phyloP scores from a whole-genome alignment of 1,284 basidiomycete species.

The Apiotrichum gamsii region DNA sequence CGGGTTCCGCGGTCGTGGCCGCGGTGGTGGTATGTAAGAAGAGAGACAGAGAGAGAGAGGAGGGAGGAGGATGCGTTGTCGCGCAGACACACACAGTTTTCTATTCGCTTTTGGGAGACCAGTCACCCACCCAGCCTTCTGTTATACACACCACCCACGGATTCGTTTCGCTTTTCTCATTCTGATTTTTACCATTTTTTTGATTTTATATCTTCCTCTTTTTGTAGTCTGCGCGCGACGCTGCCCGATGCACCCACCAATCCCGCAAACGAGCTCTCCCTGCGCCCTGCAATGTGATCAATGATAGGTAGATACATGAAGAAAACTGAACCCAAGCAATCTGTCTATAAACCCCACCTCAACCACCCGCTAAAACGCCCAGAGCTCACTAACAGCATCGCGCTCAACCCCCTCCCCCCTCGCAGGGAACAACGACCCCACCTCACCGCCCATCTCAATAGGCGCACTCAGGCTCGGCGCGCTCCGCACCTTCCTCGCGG shows the following conservation, averaged over 20 bases:
- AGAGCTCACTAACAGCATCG: constrained; percentile 7
- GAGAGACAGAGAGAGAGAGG: neutral
- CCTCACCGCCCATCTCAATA: constrained; percentile 22
- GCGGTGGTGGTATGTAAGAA: constrained; percentile 12
- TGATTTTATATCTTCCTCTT: neutral
- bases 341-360: neutral
- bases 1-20: constrained; percentile 14
- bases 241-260: neutral
- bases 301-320: neutral
- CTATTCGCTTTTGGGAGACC: neutral
- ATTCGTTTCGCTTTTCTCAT: constrained; percentile 13
- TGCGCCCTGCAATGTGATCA: too few relatives aligned
- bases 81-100: neutral
- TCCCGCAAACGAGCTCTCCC: neutral
- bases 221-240: neutral
- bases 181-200: neutral
- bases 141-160: neutral
- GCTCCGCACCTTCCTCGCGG: constrained; percentile 68
- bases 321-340: neutral
- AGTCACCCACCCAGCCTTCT: too few relatives aligned
- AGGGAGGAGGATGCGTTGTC: neutral
- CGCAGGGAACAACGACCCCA: constrained; percentile 7
- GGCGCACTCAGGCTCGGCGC: constrained; percentile 58
- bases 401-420: neutral
- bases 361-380: constrained; percentile 10